A percentile compares a stretch with the other conserved stretches of the same genome.
phyloP scores from a whole-genome alignment of 2,329 filamentous ascomycete species.

The Rosellinia necatrix region DNA sequence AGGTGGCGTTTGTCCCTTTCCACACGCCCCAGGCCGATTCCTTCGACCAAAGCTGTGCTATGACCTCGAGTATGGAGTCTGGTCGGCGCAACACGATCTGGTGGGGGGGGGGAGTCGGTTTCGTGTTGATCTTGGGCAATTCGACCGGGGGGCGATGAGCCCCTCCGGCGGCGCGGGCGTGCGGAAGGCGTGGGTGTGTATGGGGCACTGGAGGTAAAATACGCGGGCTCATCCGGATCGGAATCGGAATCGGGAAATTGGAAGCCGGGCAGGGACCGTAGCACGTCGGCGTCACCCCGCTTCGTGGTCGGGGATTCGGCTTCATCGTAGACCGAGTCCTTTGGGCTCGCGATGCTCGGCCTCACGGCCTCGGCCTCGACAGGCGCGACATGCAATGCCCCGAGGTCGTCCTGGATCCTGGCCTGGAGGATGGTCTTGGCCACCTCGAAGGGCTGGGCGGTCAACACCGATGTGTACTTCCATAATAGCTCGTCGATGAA shows the following conservation, averaged over 20 bases:
- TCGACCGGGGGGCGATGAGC: slow-evolving; percentile 40
- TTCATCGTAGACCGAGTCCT: slow-evolving; percentile 43
- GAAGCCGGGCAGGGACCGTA: slow-evolving; percentile 22
- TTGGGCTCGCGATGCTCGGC: slow-evolving; percentile 42
- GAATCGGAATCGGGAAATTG: slow-evolving; percentile 63
- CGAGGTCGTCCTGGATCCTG: slow-evolving; percentile 58
- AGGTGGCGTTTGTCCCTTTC: slow-evolving; percentile 92
- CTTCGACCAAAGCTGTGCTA: slow-evolving; percentile 85
- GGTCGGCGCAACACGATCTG: slow-evolving; percentile 73
- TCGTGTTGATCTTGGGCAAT: slow-evolving; percentile 44
- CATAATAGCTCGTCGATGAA: slow-evolving; percentile 84
- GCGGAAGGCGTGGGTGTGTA: slow-evolving; percentile 58
- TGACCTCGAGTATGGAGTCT: slow-evolving; percentile 83
- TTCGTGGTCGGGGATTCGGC: slow-evolving; percentile 28
- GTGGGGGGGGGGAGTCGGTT: slow-evolving; percentile 51
- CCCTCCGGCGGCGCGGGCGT: slow-evolving; percentile 43
- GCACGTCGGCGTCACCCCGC: neutral
- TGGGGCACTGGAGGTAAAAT: slow-evolving; percentile 73
- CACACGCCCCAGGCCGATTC: slow-evolving; percentile 91
- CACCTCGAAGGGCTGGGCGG: slow-evolving; percentile 96
- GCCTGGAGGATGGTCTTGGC: slow-evolving; percentile 92
- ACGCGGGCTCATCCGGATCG: slow-evolving; percentile 78
- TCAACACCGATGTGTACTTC: slow-evolving; percentile 87
- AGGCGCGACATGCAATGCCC: slow-evolving; percentile 39
- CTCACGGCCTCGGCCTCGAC: slow-evolving; percentile 39